Base-by-base conservation (phyloP, 768 basidiomycete genomes). In the Porpolomopsis calyptriformis region DNA sequence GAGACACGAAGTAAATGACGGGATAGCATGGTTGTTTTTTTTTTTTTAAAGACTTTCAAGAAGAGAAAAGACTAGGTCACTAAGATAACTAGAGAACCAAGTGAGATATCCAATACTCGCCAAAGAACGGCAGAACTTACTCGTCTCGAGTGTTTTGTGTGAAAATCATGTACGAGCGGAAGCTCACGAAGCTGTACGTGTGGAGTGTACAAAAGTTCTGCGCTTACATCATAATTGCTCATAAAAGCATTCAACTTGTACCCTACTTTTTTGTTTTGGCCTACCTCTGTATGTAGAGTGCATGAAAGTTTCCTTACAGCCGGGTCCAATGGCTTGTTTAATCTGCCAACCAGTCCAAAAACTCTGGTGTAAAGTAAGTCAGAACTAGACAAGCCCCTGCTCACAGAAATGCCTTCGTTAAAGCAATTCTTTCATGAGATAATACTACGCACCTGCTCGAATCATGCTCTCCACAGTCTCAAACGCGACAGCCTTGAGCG, bases 301-400 rank as follows among this genome's bases (percentile, higher is more conserved):
- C n/a, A n/a, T n/a, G n/a, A n/a, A n/a, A n/a, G n/a, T n/a, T n/a
- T n/a, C n/a, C n/a, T n/a, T n/a, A n/a, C n/a, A n/a, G n/a, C n/a
- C n/a, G n/a, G n/a, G n/a, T n/a, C n/a, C n/a, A n/a, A n/a, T n/a
- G n/a, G n/a, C n/a, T n/a, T n/a, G n/a, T n/a, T n/a, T n/a, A n/a
- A n/a, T n/a, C n/a, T n/a, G n/a, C 66, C 51, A 91, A 54, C 88
- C 88, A 91, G 44, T 96, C 86, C 52, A 99, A 71, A 65, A 98
- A 92, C 26, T 96, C 81, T 4, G 96, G 96, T 1, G 96, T 97
- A 57, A 99, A 99, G 69, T 99, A 99, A 4, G 82, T 83, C 51
- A 97, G 61, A 52, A 99, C 87, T 50, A 99, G 65, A 1, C 88
- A 90, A 35, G 87, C 88, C 4, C 90, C 90, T 89, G 57, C 3